Percentiles rank a stretch among this genome's conserved stretches.
Evolutionary conservation across 2,329 filamentous ascomycete genomes (phyloP).

Genomic region (Didymella lethalis): DNA sequence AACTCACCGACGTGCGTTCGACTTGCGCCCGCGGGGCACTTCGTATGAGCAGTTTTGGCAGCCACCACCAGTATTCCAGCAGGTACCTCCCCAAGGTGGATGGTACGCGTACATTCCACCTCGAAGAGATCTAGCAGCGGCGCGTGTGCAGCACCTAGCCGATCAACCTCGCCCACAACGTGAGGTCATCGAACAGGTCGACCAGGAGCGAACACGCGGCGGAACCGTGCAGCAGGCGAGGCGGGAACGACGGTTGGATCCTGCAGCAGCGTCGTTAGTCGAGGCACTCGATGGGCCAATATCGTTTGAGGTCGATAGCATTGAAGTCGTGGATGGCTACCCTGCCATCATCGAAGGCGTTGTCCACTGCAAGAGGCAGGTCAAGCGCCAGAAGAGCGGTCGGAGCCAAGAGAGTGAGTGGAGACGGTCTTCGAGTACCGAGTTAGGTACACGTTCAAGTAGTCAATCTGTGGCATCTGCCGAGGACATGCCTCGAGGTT

Average conservation of each 20-base stretch:
- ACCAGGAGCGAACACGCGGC: too few relatives aligned
- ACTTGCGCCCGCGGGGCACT: background rate
- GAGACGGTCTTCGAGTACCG: conserved; percentile 2
- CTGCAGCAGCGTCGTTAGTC: background rate
- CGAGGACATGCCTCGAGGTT: background rate
- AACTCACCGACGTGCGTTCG: background rate
- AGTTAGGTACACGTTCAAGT: conserved; percentile 1
- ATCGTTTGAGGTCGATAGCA: conserved; percentile 26
- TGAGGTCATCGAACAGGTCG: background rate
- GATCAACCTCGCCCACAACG: background rate
- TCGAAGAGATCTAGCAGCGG: background rate
- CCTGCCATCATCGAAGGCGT: conserved; percentile 28
- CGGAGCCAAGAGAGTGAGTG: background rate
- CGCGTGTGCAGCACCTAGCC: background rate
- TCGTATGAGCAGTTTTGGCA: background rate
- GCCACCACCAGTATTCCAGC: background rate
- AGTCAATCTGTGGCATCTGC: background rate
- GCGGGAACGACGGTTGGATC: background rate
- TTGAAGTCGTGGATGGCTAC: conserved; percentile 35
- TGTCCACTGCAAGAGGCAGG: conserved; percentile 4
- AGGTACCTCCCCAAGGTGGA: background rate
- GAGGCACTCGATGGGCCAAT: background rate
- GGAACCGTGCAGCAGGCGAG: background rate
- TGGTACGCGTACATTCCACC: conserved; percentile 3
- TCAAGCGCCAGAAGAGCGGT: background rate